A percentile compares a stretch with the other conserved stretches of the same genome.
These are phyloP conservation scores for Erysimum cheiri DNA, from an alignment of 441 rosid genomes.

Conservation along the genomic window DNA sequence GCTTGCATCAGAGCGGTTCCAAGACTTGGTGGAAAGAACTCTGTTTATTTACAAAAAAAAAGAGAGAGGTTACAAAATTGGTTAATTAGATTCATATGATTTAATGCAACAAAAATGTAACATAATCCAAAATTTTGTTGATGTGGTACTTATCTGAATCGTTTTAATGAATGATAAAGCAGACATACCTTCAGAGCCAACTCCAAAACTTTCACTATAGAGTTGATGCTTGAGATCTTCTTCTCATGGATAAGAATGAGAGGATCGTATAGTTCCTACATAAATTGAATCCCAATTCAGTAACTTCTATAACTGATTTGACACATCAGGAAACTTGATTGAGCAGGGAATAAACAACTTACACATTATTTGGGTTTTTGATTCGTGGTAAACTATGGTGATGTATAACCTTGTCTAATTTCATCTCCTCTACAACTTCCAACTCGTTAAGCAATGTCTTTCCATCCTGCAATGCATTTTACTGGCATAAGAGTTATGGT, in stretches of 20 bases:
- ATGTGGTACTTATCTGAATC: too few relatives aligned
- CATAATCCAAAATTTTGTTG: too few relatives aligned
- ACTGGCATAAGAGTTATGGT: background rate
- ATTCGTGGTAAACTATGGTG: slow-evolving; percentile 82
- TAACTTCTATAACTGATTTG: background rate
- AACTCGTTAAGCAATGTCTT: slow-evolving; percentile 74
- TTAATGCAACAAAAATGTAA: background rate
- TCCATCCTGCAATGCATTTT: slow-evolving; percentile 61
- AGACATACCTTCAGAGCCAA: slow-evolving; percentile 67
- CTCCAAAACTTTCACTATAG: slow-evolving; percentile 77
- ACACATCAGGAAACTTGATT: background rate
- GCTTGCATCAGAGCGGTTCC: slow-evolving; percentile 86
- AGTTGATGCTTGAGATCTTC: slow-evolving; percentile 69
- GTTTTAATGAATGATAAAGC: slow-evolving; percentile 13
- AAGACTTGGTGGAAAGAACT: slow-evolving; percentile 63
- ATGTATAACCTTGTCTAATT: slow-evolving; percentile 81
- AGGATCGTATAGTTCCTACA: slow-evolving; percentile 85
- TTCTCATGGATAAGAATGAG: slow-evolving; percentile 85
- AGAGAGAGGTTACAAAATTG: rapidly evolving
- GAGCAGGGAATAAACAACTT: slow-evolving; percentile 35
- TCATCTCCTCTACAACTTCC: slow-evolving; percentile 91
- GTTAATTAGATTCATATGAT: background rate
- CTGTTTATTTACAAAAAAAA: slow-evolving; percentile 19
- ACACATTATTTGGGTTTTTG: slow-evolving; percentile 88
- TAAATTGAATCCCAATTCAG: background rate